phyloP scores from a whole-genome alignment of 352 stramenopile genomes.

The Hyaloperonospora brassicae region DNA sequence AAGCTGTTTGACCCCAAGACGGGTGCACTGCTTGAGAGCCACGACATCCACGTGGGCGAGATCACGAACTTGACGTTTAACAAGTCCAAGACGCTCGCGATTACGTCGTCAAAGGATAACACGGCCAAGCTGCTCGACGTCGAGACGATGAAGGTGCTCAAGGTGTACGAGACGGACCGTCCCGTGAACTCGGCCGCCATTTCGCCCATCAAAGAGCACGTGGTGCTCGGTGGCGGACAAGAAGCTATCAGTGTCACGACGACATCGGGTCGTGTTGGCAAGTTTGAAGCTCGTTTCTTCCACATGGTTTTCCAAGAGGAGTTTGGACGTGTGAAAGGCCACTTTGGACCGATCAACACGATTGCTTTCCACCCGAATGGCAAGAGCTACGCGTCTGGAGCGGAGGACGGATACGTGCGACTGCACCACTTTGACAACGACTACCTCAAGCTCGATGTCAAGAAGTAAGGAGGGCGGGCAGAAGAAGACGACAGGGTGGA shows the following conservation, averaged over 20 bases:
- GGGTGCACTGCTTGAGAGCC: constrained; percentile 61
- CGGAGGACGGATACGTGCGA: constrained; percentile 97
- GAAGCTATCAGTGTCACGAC: constrained; percentile 98
- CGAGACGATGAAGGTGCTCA: constrained; percentile 92
- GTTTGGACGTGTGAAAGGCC: constrained; percentile 97
- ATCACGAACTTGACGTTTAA: constrained; percentile 96
- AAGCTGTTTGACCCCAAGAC: constrained; percentile 78
- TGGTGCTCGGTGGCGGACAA: constrained; percentile 96
- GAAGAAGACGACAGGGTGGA: constrained; percentile 3
- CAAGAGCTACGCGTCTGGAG: constrained; percentile 96
- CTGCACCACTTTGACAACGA: constrained; percentile 97
- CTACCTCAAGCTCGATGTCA: constrained; percentile 85
- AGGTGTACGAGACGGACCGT: constrained; percentile 97
- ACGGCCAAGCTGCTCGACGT: constrained; percentile 95
- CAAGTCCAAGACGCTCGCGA: constrained; percentile 93
- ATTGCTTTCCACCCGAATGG: constrained; percentile 97
- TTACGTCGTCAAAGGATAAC: constrained; percentile 96
- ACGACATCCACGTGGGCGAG: constrained; percentile 91
- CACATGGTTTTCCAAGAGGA: constrained; percentile 98
- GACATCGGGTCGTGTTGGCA: constrained; percentile 87
- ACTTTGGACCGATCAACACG: constrained; percentile 99
- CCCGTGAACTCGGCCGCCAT: constrained; percentile 98
- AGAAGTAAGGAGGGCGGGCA: constrained; percentile 16
- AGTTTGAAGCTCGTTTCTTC: constrained; percentile 97
- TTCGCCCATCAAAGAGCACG: constrained; percentile 92